phyloP scores from a whole-genome alignment of 2,329 filamentous ascomycete species.

The Stemphylium lycopersici region DNA sequence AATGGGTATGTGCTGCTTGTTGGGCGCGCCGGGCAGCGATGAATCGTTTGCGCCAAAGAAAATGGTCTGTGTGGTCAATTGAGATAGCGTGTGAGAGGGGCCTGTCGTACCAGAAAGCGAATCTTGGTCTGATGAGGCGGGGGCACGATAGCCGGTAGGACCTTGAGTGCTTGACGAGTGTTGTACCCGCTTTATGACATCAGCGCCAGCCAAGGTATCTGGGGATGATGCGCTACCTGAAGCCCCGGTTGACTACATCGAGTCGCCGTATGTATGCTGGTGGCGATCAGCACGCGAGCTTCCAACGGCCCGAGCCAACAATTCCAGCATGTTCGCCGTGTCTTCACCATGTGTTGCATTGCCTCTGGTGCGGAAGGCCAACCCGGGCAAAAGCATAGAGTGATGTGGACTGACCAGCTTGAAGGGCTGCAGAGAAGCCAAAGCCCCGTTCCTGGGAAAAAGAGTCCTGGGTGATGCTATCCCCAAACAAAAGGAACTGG shows the following conservation, averaged over 20 bases:
- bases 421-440: conserved; percentile 74
- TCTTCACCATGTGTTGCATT: neutral
- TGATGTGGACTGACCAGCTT: conserved; percentile 62
- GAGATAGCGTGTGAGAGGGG: neutral
- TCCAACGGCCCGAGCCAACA: neutral
- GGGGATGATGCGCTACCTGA: conserved; percentile 56
- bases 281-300: conserved; percentile 10
- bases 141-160: conserved; percentile 74
- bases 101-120: conserved; percentile 65
- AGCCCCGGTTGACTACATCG: conserved; percentile 87
- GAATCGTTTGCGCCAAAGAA: conserved; percentile 94
- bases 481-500: conserved; percentile 77
- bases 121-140: conserved; percentile 66
- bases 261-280: conserved; percentile 77
- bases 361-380: conserved; percentile 5
- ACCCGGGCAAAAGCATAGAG: neutral
- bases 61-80: conserved; percentile 62
- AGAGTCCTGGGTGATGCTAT: conserved; percentile 80
- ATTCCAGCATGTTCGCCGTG: neutral
- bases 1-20: conserved; percentile 78
- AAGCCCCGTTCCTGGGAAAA: conserved; percentile 69
- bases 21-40: conserved; percentile 66
- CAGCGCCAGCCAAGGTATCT: conserved; percentile 3
- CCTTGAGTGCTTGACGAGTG: conserved; percentile 72
- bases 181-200: conserved; percentile 71